Conservation (phyloP, 768 basidiomycete genomes). For the Hygrophorus russula region DNA sequence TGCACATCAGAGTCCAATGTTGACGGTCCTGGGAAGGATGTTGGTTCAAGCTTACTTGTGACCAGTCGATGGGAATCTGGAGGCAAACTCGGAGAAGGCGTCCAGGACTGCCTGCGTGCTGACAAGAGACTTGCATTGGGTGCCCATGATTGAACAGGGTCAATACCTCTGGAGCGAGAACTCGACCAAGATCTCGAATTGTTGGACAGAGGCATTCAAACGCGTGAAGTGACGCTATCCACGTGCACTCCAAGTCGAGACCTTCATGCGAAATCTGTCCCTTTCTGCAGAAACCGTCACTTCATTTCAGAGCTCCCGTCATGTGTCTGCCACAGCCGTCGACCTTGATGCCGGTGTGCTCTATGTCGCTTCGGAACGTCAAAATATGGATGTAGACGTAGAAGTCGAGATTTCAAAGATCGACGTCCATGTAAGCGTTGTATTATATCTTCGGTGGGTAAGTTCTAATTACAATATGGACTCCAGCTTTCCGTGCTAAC, state of each 20-base stretch:
- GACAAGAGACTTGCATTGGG: too few relatives aligned
- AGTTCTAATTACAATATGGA: not conserved
- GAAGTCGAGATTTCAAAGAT: constrained; percentile 50
- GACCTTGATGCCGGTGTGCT: constrained; percentile 55
- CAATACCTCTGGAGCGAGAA: too few relatives aligned
- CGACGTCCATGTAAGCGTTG: constrained; percentile 9
- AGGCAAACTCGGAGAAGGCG: too few relatives aligned
- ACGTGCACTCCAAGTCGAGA: not conserved
- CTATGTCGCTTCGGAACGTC: constrained; percentile 46
- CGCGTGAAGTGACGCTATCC: too few relatives aligned
- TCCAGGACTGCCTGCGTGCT: too few relatives aligned
- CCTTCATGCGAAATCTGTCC: constrained; percentile 46
- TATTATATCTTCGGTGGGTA: constrained; percentile 11
- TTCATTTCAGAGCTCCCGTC: constrained; percentile 16
- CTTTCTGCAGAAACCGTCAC: constrained; percentile 22
- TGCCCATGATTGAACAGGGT: too few relatives aligned
- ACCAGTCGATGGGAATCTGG: too few relatives aligned
- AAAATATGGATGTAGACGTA: constrained; percentile 35
- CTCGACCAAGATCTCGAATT: too few relatives aligned
- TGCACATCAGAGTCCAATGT: not conserved
- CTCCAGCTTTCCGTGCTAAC: constrained; percentile 17
- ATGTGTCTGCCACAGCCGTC: constrained; percentile 37
- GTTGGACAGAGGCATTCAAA: too few relatives aligned
- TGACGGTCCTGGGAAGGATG: not conserved
- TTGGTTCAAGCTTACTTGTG: too few relatives aligned